Evolutionary conservation across 2,329 filamentous ascomycete genomes (phyloP).

Genomic region (Neopestalotiopsis sp.): DNA sequence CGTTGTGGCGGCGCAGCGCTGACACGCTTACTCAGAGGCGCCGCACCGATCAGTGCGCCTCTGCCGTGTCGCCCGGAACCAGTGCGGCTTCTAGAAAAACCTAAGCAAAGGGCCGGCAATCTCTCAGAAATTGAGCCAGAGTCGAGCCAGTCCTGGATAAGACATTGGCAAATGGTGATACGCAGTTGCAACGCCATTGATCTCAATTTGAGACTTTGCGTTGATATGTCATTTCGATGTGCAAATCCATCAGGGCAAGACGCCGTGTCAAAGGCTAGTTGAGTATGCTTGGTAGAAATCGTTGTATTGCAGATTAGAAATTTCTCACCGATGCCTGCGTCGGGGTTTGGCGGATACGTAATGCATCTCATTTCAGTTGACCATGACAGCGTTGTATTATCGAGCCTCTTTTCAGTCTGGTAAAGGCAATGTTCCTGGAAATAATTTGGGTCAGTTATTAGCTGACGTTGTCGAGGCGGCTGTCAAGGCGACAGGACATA

Average conservation of each 20-base stretch:
- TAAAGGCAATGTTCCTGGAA: neutral
- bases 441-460: neutral
- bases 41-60: neutral
- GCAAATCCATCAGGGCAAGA: neutral
- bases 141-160: neutral
- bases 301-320: neutral
- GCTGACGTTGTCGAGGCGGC: slow-evolving; percentile 16
- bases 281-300: neutral
- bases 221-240: neutral
- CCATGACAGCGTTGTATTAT: neutral
- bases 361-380: slow-evolving; percentile 5
- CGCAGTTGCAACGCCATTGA: neutral
- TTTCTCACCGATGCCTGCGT: neutral
- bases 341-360: neutral
- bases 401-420: neutral
- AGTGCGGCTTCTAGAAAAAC: slow-evolving; percentile 1
- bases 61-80: neutral
- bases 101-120: neutral
- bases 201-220: neutral
- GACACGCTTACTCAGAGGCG: slow-evolving; percentile 1
- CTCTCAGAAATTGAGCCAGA: neutral
- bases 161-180: neutral
- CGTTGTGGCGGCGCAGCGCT: neutral
- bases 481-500: slow-evolving; percentile 15
- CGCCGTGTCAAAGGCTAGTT: neutral